Evolutionary conservation across 768 basidiomycete genomes (phyloP).

Genomic region (Sistotremastrum niveocremeum): DNA sequence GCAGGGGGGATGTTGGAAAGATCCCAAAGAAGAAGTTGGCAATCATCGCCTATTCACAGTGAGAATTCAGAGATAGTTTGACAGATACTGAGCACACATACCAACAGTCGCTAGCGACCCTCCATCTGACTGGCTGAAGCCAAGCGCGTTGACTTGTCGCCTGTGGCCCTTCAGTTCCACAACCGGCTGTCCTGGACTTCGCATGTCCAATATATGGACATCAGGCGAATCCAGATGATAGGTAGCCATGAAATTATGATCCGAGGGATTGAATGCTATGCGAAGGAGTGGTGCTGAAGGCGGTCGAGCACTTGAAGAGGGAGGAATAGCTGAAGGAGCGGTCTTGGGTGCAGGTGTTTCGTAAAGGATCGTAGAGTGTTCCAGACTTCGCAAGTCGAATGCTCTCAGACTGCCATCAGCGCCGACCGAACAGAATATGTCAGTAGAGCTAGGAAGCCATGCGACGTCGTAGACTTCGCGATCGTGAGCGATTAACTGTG

Average conservation of each 20-base stretch:
- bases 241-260: constrained; percentile 92
- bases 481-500: constrained; percentile 95
- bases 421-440: constrained; percentile 96
- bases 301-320: constrained; percentile 49
- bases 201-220: constrained; percentile 92
- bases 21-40: constrained; percentile 91
- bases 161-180: constrained; percentile 82
- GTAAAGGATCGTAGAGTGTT: constrained; percentile 97
- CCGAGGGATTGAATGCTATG: constrained; percentile 82
- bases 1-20: constrained; percentile 42
- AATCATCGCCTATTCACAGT: constrained; percentile 63
- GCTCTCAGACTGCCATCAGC: constrained; percentile 94
- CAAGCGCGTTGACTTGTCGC: constrained; percentile 71
- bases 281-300: constrained; percentile 72
- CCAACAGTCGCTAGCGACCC: constrained; percentile 82
- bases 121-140: constrained; percentile 78
- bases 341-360: constrained; percentile 80
- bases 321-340: constrained; percentile 36
- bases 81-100: constrained; percentile 21
- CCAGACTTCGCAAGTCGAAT: constrained; percentile 90
- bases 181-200: constrained; percentile 89
- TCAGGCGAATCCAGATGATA: constrained; percentile 90
- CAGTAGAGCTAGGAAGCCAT: constrained; percentile 93
- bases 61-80: constrained; percentile 2
- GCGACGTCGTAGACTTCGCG: constrained; percentile 94